Evolutionary conservation across 495 filamentous ascomycete genomes (phyloP), one percentile per base, ranked within the genome.

Genomic region (Terfezia boudieri): DNA sequence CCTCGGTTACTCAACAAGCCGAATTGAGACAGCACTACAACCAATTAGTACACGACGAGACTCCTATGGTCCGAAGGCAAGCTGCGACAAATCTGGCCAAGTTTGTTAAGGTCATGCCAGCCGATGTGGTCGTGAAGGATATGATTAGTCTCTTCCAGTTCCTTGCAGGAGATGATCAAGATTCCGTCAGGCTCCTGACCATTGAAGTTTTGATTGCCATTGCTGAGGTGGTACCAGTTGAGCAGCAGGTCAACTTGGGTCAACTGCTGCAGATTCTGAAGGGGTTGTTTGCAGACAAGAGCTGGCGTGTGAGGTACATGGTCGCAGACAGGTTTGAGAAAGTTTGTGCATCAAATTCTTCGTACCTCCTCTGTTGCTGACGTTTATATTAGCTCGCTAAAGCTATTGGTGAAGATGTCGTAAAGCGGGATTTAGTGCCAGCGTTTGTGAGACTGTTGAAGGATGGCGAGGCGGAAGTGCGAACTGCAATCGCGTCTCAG

Each of bases 61-160:
- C 90, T 10, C 90, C 90, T 11, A 98, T 98, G 90, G 90, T 98
- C 58, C 80, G 90, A 67, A 82, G 90, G 74, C 86, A 94, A 69
- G 81, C 90, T 23, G 90, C 90, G 36, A 94, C 86, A 69, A 87
- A 96, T 71, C 72, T 98, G 60, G 84, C 88, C 56, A 98, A 95
- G 67, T 96, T 98, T 58, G 86, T 96, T 56, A 93, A 92, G 71
- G 84, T 84, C 65, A 92, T 95, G 87, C 78, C 86, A 17, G 76
- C 86, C 26, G 73, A 79, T 52, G 79, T 94, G 60, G 83, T 96
- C 57, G 87, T 96, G 59, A 84, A 93, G 36, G 90, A 98, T 70
- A 95, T 98, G 85, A 95, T 98, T 71, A 87, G 89, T 66, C 76
- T 95, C 54, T 96, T 96, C 71, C 88, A 96, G 70, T 90, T 94